Evolutionary conservation across 495 filamentous ascomycete genomes (phyloP).

Genomic region (Penicillium antarcticum): DNA sequence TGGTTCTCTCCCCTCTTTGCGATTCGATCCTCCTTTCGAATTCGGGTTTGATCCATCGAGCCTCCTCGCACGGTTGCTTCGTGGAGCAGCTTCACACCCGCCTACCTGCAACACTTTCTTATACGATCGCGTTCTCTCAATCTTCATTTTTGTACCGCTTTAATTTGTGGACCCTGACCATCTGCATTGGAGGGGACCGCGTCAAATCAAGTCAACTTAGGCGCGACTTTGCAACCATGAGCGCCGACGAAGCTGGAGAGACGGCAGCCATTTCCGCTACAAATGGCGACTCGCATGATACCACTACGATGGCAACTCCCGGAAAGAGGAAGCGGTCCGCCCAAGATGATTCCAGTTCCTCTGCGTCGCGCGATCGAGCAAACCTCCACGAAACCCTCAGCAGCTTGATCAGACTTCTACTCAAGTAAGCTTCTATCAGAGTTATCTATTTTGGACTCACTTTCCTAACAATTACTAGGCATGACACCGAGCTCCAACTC

Average conservation of each 20-base stretch:
- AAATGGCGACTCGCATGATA: conserved; percentile 40
- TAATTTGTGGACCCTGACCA: conserved; percentile 9
- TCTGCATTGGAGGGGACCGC: conserved; percentile 19
- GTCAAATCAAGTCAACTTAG: conserved; percentile 23
- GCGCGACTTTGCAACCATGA: conserved; percentile 38
- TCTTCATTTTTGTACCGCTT: conserved; percentile 2
- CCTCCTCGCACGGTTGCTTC: conserved; percentile 6
- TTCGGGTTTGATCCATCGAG: conserved; percentile 26
- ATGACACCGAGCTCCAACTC: conserved; percentile 41
- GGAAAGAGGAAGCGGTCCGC: conserved; percentile 47
- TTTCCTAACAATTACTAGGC: conserved; percentile 28
- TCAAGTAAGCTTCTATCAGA: conserved; percentile 27
- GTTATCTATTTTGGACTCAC: not conserved
- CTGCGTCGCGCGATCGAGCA: conserved; percentile 29
- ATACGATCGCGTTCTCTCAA: conserved; percentile 5
- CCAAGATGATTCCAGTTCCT: conserved; percentile 33
- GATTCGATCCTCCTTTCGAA: conserved; percentile 26
- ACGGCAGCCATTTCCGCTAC: conserved; percentile 31
- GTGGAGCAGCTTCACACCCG: conserved; percentile 9
- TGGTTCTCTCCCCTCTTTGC: conserved; percentile 24
- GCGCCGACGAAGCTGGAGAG: conserved; percentile 41
- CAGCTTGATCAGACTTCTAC: conserved; percentile 37
- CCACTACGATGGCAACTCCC: conserved; percentile 33
- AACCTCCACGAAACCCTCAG: conserved; percentile 41
- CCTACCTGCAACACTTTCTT: not conserved